phyloP scores from a whole-genome alignment of 345 rosid genomes.

The Gossypium arboreum region DNA sequence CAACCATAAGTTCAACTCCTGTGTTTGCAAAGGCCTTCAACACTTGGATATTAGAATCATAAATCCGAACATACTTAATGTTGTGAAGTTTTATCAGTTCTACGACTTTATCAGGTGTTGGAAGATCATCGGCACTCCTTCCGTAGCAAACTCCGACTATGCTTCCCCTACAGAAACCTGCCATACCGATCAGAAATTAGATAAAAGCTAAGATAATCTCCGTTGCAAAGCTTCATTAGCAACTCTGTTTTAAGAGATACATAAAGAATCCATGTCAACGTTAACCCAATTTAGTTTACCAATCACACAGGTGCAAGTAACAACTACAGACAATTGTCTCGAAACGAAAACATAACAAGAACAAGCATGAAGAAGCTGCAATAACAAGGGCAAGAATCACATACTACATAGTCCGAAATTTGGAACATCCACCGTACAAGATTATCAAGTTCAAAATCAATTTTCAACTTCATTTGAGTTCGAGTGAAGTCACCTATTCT shows the following conservation, averaged over 20 bases:
- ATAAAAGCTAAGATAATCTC: background rate
- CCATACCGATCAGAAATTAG: constrained; percentile 6
- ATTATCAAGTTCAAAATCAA: background rate
- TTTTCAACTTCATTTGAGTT: background rate
- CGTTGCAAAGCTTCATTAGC: background rate
- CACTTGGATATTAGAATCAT: constrained; percentile 82
- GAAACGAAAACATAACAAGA: background rate
- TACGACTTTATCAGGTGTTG: constrained; percentile 70
- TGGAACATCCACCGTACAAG: background rate
- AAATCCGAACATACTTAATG: constrained; percentile 71
- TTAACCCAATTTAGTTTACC: background rate
- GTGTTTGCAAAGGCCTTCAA: constrained; percentile 92
- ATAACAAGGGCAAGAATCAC: background rate
- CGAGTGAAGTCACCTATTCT: too few relatives aligned
- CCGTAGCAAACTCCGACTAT: constrained; percentile 89
- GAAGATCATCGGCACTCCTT: constrained; percentile 95
- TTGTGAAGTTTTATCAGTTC: constrained; percentile 58
- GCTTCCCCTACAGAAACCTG: constrained; percentile 63
- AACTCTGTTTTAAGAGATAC: background rate
- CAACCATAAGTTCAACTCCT: constrained; percentile 81
- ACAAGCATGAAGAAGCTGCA: background rate
- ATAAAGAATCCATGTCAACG: background rate
- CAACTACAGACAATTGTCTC: background rate
- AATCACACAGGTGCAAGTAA: background rate
- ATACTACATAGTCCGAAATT: background rate